These are phyloP conservation scores for Phytopythium kandeliae DNA, from an alignment of 352 stramenopile genomes.

Conservation along the genomic window DNA sequence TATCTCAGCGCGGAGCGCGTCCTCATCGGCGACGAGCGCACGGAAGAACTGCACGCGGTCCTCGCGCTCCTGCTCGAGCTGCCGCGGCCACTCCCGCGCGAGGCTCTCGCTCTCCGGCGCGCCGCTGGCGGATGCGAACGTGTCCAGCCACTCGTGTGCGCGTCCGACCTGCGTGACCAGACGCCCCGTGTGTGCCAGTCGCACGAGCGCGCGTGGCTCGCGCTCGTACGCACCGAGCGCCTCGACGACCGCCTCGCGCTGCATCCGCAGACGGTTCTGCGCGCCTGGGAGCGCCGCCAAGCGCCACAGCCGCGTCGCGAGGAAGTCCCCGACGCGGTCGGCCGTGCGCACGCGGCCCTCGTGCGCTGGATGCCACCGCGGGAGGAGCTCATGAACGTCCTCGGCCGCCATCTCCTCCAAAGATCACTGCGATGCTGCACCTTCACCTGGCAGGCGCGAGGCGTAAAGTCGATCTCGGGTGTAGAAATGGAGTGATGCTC, in stretches of 20 bases:
- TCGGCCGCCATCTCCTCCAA: not conserved
- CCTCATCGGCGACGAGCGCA: not conserved
- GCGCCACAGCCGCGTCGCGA: not conserved
- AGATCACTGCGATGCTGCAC: too few relatives aligned
- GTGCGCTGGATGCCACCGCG: constrained; percentile 1
- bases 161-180: not conserved
- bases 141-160: not conserved
- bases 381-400: not conserved
- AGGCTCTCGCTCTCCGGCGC: not conserved
- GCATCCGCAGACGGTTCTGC: not conserved
- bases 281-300: not conserved
- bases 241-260: not conserved
- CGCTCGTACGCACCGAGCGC: not conserved
- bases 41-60: not conserved
- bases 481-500: too few relatives aligned
- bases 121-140: not conserved
- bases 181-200: not conserved
- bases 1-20: not conserved
- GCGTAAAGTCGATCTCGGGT: too few relatives aligned
- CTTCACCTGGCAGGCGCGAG: too few relatives aligned
- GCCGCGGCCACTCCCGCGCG: not conserved
- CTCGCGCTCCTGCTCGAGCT: not conserved
- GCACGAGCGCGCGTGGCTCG: not conserved
- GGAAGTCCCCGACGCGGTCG: not conserved
- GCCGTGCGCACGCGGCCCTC: not conserved